phyloP scores from a whole-genome alignment of 139 green algal species.

The Pleodorina starrii region DNA sequence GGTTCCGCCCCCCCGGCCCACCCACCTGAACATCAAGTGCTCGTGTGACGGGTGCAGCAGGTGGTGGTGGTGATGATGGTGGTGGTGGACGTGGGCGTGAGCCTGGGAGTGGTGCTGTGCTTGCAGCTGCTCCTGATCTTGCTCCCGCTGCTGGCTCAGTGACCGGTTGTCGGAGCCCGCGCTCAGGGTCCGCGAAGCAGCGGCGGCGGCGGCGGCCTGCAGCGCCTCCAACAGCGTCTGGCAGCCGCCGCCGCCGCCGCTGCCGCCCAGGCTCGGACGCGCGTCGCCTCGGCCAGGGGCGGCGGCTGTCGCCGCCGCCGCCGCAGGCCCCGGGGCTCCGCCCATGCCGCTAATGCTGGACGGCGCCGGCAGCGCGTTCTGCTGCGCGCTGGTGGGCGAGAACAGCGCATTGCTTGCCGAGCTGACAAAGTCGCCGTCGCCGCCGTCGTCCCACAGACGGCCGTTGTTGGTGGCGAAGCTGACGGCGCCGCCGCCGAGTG shows the following conservation, averaged over 20 bases:
- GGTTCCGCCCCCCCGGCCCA: too few relatives aligned
- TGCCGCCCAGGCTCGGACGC: neutral
- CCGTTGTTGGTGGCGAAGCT: neutral
- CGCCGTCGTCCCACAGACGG: constrained; percentile 8
- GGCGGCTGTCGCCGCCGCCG: neutral
- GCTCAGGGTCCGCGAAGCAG: too few relatives aligned
- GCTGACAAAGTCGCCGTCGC: neutral
- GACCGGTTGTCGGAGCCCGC: too few relatives aligned
- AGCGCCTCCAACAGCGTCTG: constrained; percentile 17
- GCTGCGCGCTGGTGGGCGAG: neutral
- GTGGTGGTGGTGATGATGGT: neutral
- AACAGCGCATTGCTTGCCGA: neutral
- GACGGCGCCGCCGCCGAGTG: neutral
- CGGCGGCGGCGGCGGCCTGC: neutral
- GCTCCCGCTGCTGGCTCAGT: neutral
- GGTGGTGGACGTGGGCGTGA: too few relatives aligned
- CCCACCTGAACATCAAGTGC: constrained; percentile 19
- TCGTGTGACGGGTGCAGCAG: neutral
- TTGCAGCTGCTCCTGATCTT: neutral
- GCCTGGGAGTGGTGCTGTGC: neutral
- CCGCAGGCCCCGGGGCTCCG: neutral
- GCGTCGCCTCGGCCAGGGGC: neutral
- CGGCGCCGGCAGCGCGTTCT: neutral
- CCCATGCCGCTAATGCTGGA: neutral
- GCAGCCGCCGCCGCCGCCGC: neutral